phyloP scores from a whole-genome alignment of 1,139 yeast genomes.

The Debaryomyces sp. region DNA sequence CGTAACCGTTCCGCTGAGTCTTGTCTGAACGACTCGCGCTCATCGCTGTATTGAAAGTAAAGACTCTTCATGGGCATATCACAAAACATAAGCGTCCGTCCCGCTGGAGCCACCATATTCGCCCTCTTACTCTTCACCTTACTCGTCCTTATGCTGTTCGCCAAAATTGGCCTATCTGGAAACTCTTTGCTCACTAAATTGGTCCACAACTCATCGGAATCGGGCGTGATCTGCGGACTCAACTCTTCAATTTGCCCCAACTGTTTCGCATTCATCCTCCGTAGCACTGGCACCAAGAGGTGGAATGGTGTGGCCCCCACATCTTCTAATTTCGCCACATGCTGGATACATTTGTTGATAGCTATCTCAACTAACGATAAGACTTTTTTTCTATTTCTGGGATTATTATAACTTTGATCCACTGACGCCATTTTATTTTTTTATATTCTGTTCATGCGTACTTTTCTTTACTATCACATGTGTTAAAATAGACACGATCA shows the following conservation, averaged over 20 bases:
- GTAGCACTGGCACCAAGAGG: slow-evolving; percentile 45
- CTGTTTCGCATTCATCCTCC: slow-evolving; percentile 50
- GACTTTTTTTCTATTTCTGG: slow-evolving; percentile 7
- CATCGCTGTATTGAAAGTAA: slow-evolving; percentile 46
- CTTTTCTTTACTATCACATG: background rate
- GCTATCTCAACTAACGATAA: slow-evolving; percentile 16
- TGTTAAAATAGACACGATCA: background rate
- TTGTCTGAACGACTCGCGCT: slow-evolving; percentile 48
- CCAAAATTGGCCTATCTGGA: slow-evolving; percentile 41
- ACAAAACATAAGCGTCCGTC: background rate
- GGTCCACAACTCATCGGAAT: slow-evolving; percentile 57
- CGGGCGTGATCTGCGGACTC: slow-evolving; percentile 48
- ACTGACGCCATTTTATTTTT: background rate
- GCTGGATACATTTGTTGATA: slow-evolving; percentile 17
- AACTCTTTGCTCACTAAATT: slow-evolving; percentile 48
- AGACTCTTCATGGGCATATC: slow-evolving; percentile 44
- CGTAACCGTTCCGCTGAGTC: slow-evolving; percentile 54
- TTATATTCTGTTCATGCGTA: slow-evolving; percentile 1
- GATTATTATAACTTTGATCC: slow-evolving; percentile 1
- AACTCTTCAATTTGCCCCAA: slow-evolving; percentile 43
- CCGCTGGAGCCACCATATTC: background rate
- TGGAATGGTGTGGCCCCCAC: slow-evolving; percentile 54
- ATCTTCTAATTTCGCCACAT: slow-evolving; percentile 29
- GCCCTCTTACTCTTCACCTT: slow-evolving; percentile 7
- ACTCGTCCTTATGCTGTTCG: slow-evolving; percentile 9